Evolutionary conservation across 352 stramenopile species (phyloP), one percentile per base, ranked within the genome.

Genomic region (Phytophthora pseudosyringae): DNA sequence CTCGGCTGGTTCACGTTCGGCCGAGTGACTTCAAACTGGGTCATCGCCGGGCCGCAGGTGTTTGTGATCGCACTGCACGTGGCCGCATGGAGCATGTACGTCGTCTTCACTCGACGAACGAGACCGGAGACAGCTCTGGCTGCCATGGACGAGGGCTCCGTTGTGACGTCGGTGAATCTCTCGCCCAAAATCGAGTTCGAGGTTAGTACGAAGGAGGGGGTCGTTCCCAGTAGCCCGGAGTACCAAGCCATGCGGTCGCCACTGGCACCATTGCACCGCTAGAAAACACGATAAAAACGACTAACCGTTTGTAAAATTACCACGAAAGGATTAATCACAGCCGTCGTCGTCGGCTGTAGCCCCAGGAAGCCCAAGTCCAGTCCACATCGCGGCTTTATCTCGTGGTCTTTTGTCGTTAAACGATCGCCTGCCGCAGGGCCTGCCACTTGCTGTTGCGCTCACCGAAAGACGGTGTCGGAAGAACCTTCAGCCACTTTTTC

Each of bases 1-100:
- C 32, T 72, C 9, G 67, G 73, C 18, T 89, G 80, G 80, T 69
- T 86, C 48, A 71, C 70, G 12, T 87, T 85, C 59, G 71, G 63
- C n/a, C 45, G 44, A 5, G 54, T 89, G 45, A 77, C 69, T n/a
- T 61, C 56, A 21, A 76, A 85, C 53, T 86, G 73, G 78, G 73
- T 89, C 67, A 82, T 89, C 41, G 73, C 79, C 18, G 68, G 59
- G 6, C 75, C 80, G 0, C 81, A 85, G 61, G 63, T 67, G 10
- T 71, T 85, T 35, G 76, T 78, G 57, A 71, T 81, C 38, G 43
- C 67, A 26, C 54, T 83, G 5, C 59, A 80, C 51, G 40, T 68
- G 35, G 49, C 64, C 32, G 68, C 71, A 15, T 70, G 71, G 52
- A 69, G 21, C 32, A 73, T 77, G 54, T 80, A 73, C 64, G 29